These are phyloP conservation scores for Candida sp. DNA, from an alignment of 1,139 yeast species.

Conservation along the genomic window DNA sequence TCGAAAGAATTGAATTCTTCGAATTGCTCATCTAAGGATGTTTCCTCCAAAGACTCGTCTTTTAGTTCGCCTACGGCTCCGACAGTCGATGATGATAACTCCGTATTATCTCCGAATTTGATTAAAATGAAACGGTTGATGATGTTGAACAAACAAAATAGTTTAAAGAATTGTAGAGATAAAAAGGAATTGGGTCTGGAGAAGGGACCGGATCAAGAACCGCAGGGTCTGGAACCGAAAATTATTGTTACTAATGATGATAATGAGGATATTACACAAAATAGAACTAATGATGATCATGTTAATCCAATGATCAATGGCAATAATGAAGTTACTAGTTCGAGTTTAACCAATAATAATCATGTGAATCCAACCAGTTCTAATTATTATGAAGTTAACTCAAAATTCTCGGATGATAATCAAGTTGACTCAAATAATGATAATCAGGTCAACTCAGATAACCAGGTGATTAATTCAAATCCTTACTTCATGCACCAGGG, in stretches of 20 bases:
- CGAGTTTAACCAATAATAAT: no score
- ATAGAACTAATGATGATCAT: no score
- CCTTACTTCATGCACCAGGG: constrained; percentile 56
- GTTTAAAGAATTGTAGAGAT: background rate
- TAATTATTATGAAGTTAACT: no score
- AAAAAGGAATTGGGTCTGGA: background rate
- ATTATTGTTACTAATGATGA: background rate
- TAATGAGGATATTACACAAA: constrained; percentile 21
- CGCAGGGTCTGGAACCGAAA: background rate
- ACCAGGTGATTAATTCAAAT: constrained; percentile 36
- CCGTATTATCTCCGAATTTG: constrained; percentile 6
- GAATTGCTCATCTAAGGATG: background rate
- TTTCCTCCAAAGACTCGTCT: constrained; percentile 1
- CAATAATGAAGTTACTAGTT: no score
- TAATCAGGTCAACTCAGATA: background rate
- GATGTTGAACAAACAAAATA: constrained; percentile 3
- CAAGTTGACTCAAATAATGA: no score
- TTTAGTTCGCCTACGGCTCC: background rate
- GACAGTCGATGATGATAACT: constrained; percentile 4
- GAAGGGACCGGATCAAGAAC: background rate
- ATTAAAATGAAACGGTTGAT: constrained; percentile 7
- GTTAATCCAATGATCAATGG: no score
- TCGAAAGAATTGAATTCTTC: background rate
- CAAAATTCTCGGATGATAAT: no score
- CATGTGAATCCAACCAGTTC: no score